Conservation (phyloP, 1,284 basidiomycete species). For the Neonothopanus nambi region DNA sequence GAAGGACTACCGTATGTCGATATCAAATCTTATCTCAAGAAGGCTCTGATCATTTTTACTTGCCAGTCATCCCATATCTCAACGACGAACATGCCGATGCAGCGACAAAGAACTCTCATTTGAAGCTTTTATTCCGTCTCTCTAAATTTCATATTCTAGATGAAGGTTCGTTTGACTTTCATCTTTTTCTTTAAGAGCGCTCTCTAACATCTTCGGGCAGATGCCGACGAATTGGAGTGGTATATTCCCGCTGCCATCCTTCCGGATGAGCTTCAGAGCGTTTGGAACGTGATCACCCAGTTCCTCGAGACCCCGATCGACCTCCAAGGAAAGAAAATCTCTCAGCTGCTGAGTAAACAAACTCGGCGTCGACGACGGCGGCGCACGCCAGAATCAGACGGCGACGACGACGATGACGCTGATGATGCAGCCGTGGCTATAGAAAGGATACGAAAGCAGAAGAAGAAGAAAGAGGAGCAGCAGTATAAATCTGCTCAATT, state of each 20-base stretch:
- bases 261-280: constrained; percentile 63
- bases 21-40: constrained; percentile 1
- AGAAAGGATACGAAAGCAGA: constrained; percentile 7
- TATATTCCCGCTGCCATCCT: constrained; percentile 68
- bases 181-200: neutral
- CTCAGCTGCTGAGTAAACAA: constrained; percentile 66
- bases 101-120: constrained; percentile 71
- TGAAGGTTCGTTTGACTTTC: constrained; percentile 50
- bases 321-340: constrained; percentile 70
- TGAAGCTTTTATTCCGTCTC: constrained; percentile 83
- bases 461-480: constrained; percentile 56
- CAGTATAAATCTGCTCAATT: constrained; percentile 74
- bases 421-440: constrained; percentile 40
- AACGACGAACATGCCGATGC: constrained; percentile 75
- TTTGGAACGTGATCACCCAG: constrained; percentile 71
- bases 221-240: constrained; percentile 77
- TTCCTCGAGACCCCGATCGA: constrained; percentile 76
- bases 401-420: constrained; percentile 40
- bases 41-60: constrained; percentile 1
- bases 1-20: constrained; percentile 69
- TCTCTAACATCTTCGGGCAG: constrained; percentile 34
- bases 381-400: constrained; percentile 44
- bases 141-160: constrained; percentile 62
- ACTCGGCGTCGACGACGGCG: constrained; percentile 50
- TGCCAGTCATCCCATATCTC: constrained; percentile 71